Evolutionary conservation across 495 filamentous ascomycete genomes (phyloP).

Genomic region (Aspergillus taichungensis): DNA sequence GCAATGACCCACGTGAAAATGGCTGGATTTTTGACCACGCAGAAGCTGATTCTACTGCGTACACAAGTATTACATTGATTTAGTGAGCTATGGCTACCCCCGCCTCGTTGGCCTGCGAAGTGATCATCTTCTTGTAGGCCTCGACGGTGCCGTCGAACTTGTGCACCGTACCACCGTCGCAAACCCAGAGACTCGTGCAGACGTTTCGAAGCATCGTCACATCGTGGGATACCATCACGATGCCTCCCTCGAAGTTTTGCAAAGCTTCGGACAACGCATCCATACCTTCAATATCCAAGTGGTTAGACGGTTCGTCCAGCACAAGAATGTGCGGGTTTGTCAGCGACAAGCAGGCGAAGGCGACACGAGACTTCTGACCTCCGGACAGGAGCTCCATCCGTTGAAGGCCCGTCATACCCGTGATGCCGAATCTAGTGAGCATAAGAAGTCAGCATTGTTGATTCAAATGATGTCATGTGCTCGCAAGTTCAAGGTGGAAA

Average conservation of each 20-base stretch:
- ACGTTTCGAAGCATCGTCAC: constrained; percentile 98
- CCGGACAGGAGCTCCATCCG: constrained; percentile 92
- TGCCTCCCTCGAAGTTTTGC: constrained; percentile 80
- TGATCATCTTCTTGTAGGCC: constrained; percentile 96
- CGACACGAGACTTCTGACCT: constrained; percentile 97
- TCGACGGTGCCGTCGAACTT: constrained; percentile 93
- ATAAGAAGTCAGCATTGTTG: constrained; percentile 1
- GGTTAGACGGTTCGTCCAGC: constrained; percentile 96
- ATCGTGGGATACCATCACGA: constrained; percentile 98
- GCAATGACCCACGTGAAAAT: too few relatives aligned
- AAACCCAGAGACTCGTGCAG: constrained; percentile 92
- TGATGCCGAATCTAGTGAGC: constrained; percentile 74
- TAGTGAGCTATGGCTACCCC: constrained; percentile 57
- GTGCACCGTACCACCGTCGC: constrained; percentile 90
- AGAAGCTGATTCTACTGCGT: background rate
- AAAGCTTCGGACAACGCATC: constrained; percentile 83
- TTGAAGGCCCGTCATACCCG: constrained; percentile 91
- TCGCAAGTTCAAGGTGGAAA: constrained; percentile 1
- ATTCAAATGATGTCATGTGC: background rate
- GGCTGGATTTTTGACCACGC: too few relatives aligned
- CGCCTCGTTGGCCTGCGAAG: constrained; percentile 74
- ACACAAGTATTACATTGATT: background rate
- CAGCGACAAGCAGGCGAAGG: constrained; percentile 88
- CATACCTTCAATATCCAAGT: constrained; percentile 99
- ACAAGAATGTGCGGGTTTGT: constrained; percentile 95